These are phyloP conservation scores for Ogataea methylovora DNA, from an alignment of 805 yeast genomes.

Conservation along the genomic window DNA sequence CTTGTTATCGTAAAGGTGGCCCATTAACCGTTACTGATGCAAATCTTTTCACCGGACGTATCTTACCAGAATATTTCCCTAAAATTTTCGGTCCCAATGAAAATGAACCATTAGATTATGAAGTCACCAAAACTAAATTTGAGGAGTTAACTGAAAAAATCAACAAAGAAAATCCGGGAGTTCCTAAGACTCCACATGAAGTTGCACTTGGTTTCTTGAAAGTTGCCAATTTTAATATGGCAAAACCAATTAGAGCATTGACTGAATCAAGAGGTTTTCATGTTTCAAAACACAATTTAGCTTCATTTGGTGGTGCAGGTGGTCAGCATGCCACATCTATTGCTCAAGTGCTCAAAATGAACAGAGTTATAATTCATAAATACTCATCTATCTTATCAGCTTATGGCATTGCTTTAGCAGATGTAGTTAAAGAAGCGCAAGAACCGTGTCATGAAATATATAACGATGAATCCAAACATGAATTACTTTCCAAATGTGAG, in stretches of 20 bases:
- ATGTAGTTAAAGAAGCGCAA: slow-evolving; percentile 70
- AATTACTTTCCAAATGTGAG: slow-evolving; percentile 38
- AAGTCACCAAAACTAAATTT: slow-evolving; percentile 43
- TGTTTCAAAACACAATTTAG: slow-evolving; percentile 58
- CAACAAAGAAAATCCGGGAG: slow-evolving; percentile 30
- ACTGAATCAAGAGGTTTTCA: slow-evolving; percentile 81
- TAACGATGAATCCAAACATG: slow-evolving; percentile 19
- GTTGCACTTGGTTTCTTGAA: slow-evolving; percentile 76
- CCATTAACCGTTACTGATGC: slow-evolving; percentile 83
- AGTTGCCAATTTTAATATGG: slow-evolving; percentile 85
- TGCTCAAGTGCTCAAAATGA: slow-evolving; percentile 63
- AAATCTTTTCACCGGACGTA: slow-evolving; percentile 59
- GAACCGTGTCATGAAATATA: slow-evolving; percentile 54
- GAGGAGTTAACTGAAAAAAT: slow-evolving; percentile 43
- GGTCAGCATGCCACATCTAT: slow-evolving; percentile 84
- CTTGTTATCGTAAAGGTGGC: slow-evolving; percentile 75
- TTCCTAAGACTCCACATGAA: slow-evolving; percentile 45
- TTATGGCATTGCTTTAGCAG: slow-evolving; percentile 83
- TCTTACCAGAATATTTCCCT: slow-evolving; percentile 69
- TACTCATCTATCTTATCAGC: slow-evolving; percentile 82
- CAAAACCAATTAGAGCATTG: slow-evolving; percentile 75
- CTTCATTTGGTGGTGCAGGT: slow-evolving; percentile 90
- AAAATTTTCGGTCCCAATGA: slow-evolving; percentile 76
- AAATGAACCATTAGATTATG: slow-evolving; percentile 54
- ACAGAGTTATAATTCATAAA: slow-evolving; percentile 63